Percentiles rank a stretch among this genome's conserved stretches.
Evolutionary conservation across 257 asterid genomes (phyloP).

Genomic region (Apocynum venetum): DNA sequence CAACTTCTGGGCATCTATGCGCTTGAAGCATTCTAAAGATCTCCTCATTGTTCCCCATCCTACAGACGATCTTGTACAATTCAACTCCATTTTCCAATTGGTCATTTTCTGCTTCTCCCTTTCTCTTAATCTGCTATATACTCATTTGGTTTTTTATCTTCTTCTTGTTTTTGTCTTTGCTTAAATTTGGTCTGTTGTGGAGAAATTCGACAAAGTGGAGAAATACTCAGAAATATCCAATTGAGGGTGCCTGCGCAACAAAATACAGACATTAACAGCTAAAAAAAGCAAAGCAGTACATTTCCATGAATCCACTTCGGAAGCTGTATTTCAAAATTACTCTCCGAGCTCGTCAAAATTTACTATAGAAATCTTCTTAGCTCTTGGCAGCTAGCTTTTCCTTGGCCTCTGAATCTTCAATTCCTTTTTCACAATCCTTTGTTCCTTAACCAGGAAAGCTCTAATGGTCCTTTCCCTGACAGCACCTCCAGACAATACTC

Average conservation of each 20-base stretch:
- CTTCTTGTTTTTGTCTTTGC: background rate
- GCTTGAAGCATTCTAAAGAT: conserved; percentile 55
- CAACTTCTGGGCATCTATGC: conserved; percentile 76
- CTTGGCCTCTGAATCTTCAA: conserved; percentile 48
- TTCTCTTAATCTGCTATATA: too few relatives aligned
- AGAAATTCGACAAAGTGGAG: background rate
- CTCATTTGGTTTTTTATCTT: background rate
- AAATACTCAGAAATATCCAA: background rate
- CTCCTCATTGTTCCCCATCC: conserved; percentile 69
- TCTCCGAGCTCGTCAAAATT: background rate
- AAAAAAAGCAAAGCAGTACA: background rate
- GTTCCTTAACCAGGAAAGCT: conserved; percentile 76
- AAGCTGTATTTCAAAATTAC: conserved; percentile 4
- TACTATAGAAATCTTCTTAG: conserved; percentile 15
- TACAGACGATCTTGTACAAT: conserved; percentile 65
- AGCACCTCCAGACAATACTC: conserved; percentile 68
- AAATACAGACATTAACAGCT: background rate
- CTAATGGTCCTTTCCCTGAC: conserved; percentile 80
- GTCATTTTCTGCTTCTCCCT: conserved; percentile 24
- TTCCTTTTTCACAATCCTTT: conserved; percentile 78
- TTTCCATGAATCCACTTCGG: background rate
- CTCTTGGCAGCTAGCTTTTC: conserved; percentile 40
- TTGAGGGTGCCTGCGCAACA: background rate
- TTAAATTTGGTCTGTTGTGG: too few relatives aligned
- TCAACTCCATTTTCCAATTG: conserved; percentile 63